Base-by-base conservation (phyloP, 2,329 filamentous ascomycete species). In the Calonectria ilicicola region DNA sequence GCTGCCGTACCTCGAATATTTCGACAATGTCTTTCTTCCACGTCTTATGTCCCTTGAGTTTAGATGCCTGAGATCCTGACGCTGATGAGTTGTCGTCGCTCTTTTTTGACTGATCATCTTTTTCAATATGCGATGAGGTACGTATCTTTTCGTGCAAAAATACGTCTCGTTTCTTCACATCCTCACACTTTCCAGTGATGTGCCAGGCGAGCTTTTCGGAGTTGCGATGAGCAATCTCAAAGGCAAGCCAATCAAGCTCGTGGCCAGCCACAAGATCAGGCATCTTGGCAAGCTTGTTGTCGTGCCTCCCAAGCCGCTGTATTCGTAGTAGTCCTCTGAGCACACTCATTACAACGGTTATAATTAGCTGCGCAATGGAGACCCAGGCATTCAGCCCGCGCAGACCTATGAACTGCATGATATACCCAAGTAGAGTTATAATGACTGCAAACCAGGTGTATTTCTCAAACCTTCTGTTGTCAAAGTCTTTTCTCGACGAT, bases 401-500 rank as follows among this genome's bases (percentile, higher is more conserved):
- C 53, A 58, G n/a, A 27, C 53, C 53, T 5, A 58, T 58, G 17
- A 58, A 58, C 53, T 58, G 53, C 53, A 58, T 58, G 10, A 58
- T 40, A 32, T 58, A 58, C n/a, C 53, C 53, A 8, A 58, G 21
- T 15, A 58, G 15, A 10, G 53, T 58, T 8, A 21, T 26, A 6
- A 58, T 23, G 32, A 58, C 53, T 32, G 53, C 53, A 26, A 58
- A 58, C 38, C 38, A 58, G 53, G 53, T 58, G 12, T 38, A 58
- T 17, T n/a, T 26, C 32, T 58, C 53, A 58, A 58, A 58, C 21
- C 26, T 58, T 23, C 53, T 58, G 21, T 58, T 32, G 21, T 58
- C 53, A 58, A 58, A 58, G 32, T 58, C 53, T 21, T 58, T 58
- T 32, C 53, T 58, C n/a, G 53, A 58, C n/a, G 53, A 58, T 15